A percentile compares a stretch with the other conserved stretches of the same genome.
These are phyloP conservation scores for Lactarius quietus DNA, from an alignment of 768 basidiomycete species.

Conservation along the genomic window DNA sequence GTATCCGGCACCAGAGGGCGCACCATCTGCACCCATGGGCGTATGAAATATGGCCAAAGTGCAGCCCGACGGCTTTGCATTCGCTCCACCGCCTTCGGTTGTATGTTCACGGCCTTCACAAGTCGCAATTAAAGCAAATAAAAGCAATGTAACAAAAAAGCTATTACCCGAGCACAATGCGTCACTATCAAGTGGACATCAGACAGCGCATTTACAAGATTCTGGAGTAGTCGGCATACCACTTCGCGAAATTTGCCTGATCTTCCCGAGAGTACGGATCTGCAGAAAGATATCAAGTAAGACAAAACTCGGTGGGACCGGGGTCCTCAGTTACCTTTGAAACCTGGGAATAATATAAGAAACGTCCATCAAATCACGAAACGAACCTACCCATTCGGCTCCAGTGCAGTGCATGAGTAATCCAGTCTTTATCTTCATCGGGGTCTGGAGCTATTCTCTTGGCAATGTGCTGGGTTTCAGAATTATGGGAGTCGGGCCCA, in stretches of 20 bases:
- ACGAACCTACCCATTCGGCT: constrained; percentile 42
- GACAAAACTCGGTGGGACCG: background rate
- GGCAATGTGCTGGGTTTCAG: constrained; percentile 45
- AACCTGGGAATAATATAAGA: constrained; percentile 36
- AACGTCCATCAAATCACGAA: background rate
- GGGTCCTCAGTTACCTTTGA: constrained; percentile 42
- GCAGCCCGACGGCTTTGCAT: constrained; percentile 50
- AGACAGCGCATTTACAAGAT: background rate
- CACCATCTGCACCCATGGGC: constrained; percentile 31
- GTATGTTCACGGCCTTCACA: constrained; percentile 46
- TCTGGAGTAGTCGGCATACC: constrained; percentile 42
- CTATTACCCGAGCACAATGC: constrained; percentile 45
- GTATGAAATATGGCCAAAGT: constrained; percentile 50
- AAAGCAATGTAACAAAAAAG: background rate
- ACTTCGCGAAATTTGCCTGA: constrained; percentile 41
- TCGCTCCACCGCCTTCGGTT: constrained; percentile 30
- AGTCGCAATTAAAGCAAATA: background rate
- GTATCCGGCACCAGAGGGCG: constrained; percentile 38
- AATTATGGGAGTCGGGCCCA: constrained; percentile 39
- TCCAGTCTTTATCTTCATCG: constrained; percentile 45
- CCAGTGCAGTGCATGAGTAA: constrained; percentile 53
- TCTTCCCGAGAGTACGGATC: constrained; percentile 59
- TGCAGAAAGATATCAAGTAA: constrained; percentile 19
- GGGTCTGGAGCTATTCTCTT: constrained; percentile 45
- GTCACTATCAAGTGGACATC: constrained; percentile 36